Evolutionary conservation across 805 yeast species (phyloP), one percentile per base, ranked within the genome.

Genomic region (Candida taoyuanica): DNA sequence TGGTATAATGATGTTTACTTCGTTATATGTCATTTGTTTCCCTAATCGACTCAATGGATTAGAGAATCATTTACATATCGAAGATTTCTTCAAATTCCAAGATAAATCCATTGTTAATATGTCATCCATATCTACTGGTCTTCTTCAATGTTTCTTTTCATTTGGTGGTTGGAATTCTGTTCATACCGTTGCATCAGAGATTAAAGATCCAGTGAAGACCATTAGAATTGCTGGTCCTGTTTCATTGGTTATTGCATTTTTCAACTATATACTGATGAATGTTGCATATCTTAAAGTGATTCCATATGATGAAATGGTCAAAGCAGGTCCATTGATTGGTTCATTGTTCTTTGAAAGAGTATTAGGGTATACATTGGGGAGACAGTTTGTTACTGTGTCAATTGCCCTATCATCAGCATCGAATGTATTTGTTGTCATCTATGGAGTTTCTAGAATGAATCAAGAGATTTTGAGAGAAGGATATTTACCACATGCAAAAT

Each of bases 391-490:
- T 33, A 73, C 84, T 0, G 52, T 74, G 25, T 66, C 81, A 0
- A 72, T 78, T 19, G 82, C 83, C 0, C 40, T 78, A n/a, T 74
- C 79, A 28, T 68, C 84, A 5, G 76, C 74, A 2, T 81, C 85
- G 0, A 79, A 79, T 49, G 73, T 78, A 3, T 70, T 77, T 55
- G 84, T 78, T 9, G 81, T 76, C 1, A 47, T 76, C 14, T 79
- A 78, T 52, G 68, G 78, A 5, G 63, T 75, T 9, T 74, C 83
- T 0, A 64, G 86, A 52, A 72, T 74, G 63, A 74, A 74, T 45
- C 86, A 79, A 52, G 85, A 78, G 54, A 73, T 74, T 5, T 77
- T 79, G 47, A 63, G 81, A 40, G 84, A 78, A 48, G 85, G 85
- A 0, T 74, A 66, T 40, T 50, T 78, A 12, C 86, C 86, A 8